Evolutionary conservation across 2,329 filamentous ascomycete species (phyloP).

Genomic region (Kalmusia sp.): DNA sequence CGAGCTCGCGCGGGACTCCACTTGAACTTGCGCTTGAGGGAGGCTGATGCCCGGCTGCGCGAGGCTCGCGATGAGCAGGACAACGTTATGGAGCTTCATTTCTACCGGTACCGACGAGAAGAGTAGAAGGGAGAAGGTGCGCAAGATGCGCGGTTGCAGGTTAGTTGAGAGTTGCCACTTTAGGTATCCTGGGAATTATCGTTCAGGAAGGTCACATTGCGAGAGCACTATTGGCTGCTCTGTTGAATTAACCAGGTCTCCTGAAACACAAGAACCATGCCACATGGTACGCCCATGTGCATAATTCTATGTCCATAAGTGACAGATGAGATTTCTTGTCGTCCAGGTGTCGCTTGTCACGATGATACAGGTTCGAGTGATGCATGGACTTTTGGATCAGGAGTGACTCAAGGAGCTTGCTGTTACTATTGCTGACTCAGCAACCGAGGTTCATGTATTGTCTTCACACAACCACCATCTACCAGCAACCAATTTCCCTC

Average conservation of each 20-base stretch:
- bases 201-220: constrained; percentile 12
- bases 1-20: constrained; percentile 12
- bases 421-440: no score
- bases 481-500: no score
- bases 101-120: neutral
- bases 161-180: constrained; percentile 6
- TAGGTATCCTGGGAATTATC: constrained; percentile 2
- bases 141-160: neutral
- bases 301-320: no score
- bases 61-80: neutral
- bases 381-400: no score
- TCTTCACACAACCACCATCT: no score
- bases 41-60: neutral
- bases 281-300: no score
- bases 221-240: constrained; percentile 4
- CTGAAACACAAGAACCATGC: no score
- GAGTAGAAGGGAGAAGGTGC: neutral
- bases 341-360: no score
- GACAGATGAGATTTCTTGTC: no score
- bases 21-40: neutral
- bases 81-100: neutral
- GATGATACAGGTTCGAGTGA: no score
- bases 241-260: neutral
- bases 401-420: no score
- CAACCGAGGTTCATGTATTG: no score